These are phyloP conservation scores for Tephrocybe sp. DNA, from an alignment of 768 basidiomycete genomes.

Conservation along the genomic window DNA sequence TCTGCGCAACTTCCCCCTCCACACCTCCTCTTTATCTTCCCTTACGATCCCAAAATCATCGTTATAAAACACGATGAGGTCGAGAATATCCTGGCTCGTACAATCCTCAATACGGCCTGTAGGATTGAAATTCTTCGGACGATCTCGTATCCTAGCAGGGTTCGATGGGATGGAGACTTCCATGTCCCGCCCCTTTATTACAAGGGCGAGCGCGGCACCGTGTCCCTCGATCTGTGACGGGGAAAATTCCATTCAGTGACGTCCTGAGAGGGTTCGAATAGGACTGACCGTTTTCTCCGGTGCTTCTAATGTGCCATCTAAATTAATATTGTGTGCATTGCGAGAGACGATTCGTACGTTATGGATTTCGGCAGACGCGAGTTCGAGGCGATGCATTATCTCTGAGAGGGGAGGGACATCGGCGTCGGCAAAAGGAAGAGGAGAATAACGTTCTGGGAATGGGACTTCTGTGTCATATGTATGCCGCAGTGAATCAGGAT, in stretches of 20 bases:
- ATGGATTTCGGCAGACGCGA: constrained; percentile 4
- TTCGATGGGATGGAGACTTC: not conserved
- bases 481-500: too few relatives aligned
- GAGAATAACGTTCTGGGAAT: too few relatives aligned
- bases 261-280: too few relatives aligned
- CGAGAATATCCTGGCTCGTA: constrained; percentile 5
- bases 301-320: not conserved
- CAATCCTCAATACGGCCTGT: not conserved
- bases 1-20: not conserved
- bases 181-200: not conserved
- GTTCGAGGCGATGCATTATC: constrained; percentile 2
- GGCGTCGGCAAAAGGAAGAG: too few relatives aligned
- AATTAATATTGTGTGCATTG: not conserved
- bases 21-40: not conserved
- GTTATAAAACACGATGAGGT: constrained; percentile 9
- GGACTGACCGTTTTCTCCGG: constrained; percentile 8
- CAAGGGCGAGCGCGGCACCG: constrained; percentile 2
- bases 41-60: constrained; percentile 3
- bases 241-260: not conserved
- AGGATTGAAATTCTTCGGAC: not conserved
- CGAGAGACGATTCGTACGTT: constrained; percentile 2
- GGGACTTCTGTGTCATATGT: too few relatives aligned
- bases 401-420: not conserved
- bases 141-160: constrained; percentile 5
- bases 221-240: not conserved